Evolutionary conservation across 768 basidiomycete genomes (phyloP), one percentile per base, ranked within the genome.

Genomic region (Boletales sp.): DNA sequence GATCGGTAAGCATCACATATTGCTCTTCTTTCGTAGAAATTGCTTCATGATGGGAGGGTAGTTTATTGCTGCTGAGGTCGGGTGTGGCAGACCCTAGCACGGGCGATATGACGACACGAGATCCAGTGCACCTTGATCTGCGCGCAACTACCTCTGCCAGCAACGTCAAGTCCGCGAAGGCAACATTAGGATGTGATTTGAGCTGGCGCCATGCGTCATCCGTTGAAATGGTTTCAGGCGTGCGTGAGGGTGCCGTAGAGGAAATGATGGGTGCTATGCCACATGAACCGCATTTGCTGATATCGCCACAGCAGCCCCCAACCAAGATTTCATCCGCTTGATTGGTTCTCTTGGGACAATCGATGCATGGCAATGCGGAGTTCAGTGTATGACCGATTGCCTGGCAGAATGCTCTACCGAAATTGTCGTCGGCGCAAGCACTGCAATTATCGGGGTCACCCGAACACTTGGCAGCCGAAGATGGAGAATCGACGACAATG

Each of bases 61-160:
- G 40, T 32, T 53, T 34, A 36, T 10, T 17, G 38, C 10, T 19
- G 21, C 38, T n/a, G 39, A 74, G 69, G 62, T 82, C 82, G 10
- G 78, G 78, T 2, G 77, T 75, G 48, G 72, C 54, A 31, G 77
- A 69, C 8, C 75, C 79, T 3, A 71, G 74, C 14, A 77, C 75
- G 10, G 78, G 80, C 10, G 81, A 80, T 47, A 86, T 72, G 39
- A 81, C 74, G 35, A 89, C 75, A 35, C 75, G 76, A 14, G 90
- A 85, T 15, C 88, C 88, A 2, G 75, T 79, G 62, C 90, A 92
- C 64, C 80, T 84, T 38, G 90, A 84, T 45, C 86, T 77, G 47
- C 90, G 87, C 8, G 89, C 84, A 37, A 94, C 91, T 37, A 95
- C 93, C 45, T 91, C 90, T 3, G 93, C 93, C 39, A 95, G 79